phyloP scores from a whole-genome alignment of 345 rosid species.

The Streptanthus diversifolius region DNA sequence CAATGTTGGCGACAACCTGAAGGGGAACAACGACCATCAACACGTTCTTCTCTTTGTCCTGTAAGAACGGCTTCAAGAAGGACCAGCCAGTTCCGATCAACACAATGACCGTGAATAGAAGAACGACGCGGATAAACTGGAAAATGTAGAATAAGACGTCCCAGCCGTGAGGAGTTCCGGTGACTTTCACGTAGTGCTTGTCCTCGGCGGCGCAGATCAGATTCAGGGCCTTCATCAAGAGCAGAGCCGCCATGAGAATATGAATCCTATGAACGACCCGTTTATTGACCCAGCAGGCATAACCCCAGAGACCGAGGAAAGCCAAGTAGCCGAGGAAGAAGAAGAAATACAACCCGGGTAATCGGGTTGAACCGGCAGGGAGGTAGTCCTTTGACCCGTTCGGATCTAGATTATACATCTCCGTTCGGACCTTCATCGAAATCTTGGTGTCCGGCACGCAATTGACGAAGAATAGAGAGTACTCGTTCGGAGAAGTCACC shows the following conservation, averaged over 20 bases:
- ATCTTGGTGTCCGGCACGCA: slow-evolving; percentile 70
- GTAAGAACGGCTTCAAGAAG: slow-evolving; percentile 85
- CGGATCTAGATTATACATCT: slow-evolving; percentile 63
- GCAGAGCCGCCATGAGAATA: slow-evolving; percentile 64
- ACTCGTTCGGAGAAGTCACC: slow-evolving; percentile 63
- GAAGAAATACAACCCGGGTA: slow-evolving; percentile 59
- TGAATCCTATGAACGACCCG: slow-evolving; percentile 80
- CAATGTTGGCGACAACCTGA: slow-evolving; percentile 86
- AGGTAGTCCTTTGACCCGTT: slow-evolving; percentile 62
- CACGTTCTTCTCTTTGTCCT: slow-evolving; percentile 96
- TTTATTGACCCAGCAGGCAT: slow-evolving; percentile 43
- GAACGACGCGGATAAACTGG: slow-evolving; percentile 79
- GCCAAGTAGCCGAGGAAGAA: slow-evolving; percentile 54
- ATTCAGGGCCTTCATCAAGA: slow-evolving; percentile 81
- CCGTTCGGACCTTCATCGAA: slow-evolving; percentile 75
- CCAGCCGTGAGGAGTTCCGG: slow-evolving; percentile 98
- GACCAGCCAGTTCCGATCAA: slow-evolving; percentile 98
- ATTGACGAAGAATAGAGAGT: slow-evolving; percentile 81
- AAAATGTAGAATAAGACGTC: slow-evolving; percentile 84
- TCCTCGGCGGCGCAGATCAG: slow-evolving; percentile 86
- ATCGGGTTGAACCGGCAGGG: slow-evolving; percentile 73
- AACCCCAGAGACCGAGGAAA: slow-evolving; percentile 65
- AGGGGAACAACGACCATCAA: slow-evolving; percentile 94
- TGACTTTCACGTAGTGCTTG: slow-evolving; percentile 72
- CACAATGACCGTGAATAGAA: slow-evolving; percentile 88